Evolutionary conservation across 2,329 filamentous ascomycete genomes (phyloP), one percentile per base, ranked within the genome.

Genomic region (Corinectria fuckeliana): DNA sequence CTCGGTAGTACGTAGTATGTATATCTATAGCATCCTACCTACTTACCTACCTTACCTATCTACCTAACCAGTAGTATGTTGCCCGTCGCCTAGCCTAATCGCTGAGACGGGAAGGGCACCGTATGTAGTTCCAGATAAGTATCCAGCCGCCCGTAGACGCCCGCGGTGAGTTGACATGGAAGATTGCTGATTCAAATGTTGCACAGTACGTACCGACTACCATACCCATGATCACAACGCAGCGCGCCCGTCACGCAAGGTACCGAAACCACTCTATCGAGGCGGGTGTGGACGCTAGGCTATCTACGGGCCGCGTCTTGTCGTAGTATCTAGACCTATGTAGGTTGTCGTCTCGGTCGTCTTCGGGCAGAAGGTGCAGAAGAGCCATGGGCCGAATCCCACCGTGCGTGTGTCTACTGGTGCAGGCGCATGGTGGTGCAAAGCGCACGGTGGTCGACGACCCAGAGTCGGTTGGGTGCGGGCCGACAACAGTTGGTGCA

Each of bases 281-380:
- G 32, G 56, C 56, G 48, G 36, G 36, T 25, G n/a, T 54, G 45
- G 42, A 39, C 57, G 57, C 57, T 60, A 60, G 57, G 57, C 53
- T 52, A 49, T 48, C 47, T 56, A 48, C 51, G 47, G 44, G 42
- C 36, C 45, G n/a, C n/a, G n/a, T 49, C 9, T 10, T 44, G 20
- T 13, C 14, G 20, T 10, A 28, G 26, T n/a, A n/a, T n/a, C n/a
- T n/a, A n/a, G n/a, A n/a, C n/a, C n/a, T 45, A 57, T 41, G 47
- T 48, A 38, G 25, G 28, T 30, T 21, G 20, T 32, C 39, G 45
- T 50, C 50, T 59, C 38, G 56, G 50, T 47, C 50, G 32, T 50
- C 56, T 36, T 59, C 56, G 38, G 50, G 44, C 44, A 58, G 20
- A n/a, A n/a, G n/a, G 30, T 32, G 13, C 30, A 32, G 13, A 32